A percentile compares a stretch with the other conserved stretches of the same genome.
These are phyloP conservation scores for Aureobasidium namibiae DNA, from an alignment of 2,329 filamentous ascomycete genomes.

Conservation along the genomic window DNA sequence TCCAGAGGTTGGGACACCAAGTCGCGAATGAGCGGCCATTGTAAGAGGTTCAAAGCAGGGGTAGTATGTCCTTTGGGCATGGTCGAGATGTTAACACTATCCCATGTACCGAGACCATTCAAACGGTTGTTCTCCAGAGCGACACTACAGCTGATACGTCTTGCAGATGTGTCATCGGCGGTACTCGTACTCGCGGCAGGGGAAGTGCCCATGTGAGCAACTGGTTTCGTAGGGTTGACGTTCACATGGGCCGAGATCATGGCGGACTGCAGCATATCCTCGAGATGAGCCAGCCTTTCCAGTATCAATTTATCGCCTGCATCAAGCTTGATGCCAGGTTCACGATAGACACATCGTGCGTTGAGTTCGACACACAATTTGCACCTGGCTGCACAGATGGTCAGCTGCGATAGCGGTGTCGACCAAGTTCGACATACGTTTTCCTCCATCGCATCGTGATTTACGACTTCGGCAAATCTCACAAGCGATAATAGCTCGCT, in stretches of 20 bases:
- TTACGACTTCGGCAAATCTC: constrained; percentile 27
- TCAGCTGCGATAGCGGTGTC: not conserved
- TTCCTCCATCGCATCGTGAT: constrained; percentile 25
- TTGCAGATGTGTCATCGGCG: constrained; percentile 22
- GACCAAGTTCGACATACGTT: constrained; percentile 11
- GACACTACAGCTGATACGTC: constrained; percentile 11
- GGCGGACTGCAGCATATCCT: constrained; percentile 63
- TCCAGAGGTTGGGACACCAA: constrained; percentile 70
- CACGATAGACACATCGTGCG: constrained; percentile 75
- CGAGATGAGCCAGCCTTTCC: constrained; percentile 68
- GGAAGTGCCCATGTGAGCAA: not conserved
- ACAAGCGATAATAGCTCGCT: constrained; percentile 27
- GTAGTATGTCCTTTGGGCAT: constrained; percentile 83
- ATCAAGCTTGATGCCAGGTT: constrained; percentile 80
- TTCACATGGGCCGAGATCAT: not conserved
- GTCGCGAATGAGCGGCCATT: constrained; percentile 73
- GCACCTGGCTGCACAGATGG: constrained; percentile 61
- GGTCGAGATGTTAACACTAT: constrained; percentile 62
- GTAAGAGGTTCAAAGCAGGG: constrained; percentile 66
- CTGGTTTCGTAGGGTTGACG: not conserved
- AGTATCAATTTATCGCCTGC: constrained; percentile 80
- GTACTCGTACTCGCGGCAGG: constrained; percentile 39
- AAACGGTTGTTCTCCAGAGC: constrained; percentile 22
- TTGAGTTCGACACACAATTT: constrained; percentile 75
- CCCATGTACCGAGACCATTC: constrained; percentile 64